A percentile compares a stretch with the other conserved stretches of the same genome.
Evolutionary conservation across 129 eudicot species (phyloP).

Genomic region (Solidago caesia): DNA sequence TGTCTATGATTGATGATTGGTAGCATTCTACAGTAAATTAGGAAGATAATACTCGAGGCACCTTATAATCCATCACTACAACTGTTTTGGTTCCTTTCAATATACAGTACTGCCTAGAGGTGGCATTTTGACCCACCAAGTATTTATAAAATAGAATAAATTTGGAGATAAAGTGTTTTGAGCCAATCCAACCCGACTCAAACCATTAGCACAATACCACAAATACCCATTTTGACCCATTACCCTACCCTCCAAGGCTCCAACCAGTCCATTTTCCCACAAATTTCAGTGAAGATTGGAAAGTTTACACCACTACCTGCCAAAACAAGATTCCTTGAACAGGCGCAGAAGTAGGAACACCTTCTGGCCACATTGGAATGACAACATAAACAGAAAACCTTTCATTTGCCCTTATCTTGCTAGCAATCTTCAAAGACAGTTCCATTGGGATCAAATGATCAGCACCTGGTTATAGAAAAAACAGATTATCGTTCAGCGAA

Average conservation of each 20-base stretch:
- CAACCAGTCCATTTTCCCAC: not conserved
- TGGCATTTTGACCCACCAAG: too few relatives aligned
- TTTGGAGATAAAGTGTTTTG: not conserved
- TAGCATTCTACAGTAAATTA: too few relatives aligned
- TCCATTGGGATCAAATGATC: slow-evolving; percentile 12
- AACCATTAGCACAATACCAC: not conserved
- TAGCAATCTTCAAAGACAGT: not conserved
- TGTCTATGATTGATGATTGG: too few relatives aligned
- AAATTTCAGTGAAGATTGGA: not conserved
- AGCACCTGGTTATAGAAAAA: slow-evolving; percentile 1
- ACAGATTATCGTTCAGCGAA: not conserved
- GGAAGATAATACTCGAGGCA: too few relatives aligned
- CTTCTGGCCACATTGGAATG: slow-evolving; percentile 10
- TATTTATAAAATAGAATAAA: too few relatives aligned
- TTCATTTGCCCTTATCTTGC: slow-evolving; percentile 1
- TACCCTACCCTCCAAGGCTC: not conserved
- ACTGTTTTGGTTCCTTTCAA: too few relatives aligned
- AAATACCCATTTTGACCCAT: not conserved
- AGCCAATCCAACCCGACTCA: not conserved
- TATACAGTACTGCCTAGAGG: too few relatives aligned
- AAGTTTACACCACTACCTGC: not conserved
- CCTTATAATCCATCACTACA: too few relatives aligned
- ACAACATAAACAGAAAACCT: slow-evolving; percentile 11
- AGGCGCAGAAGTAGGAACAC: slow-evolving; percentile 6
- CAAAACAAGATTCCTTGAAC: slow-evolving; percentile 1